A percentile compares a stretch with the other conserved stretches of the same genome.
These are phyloP conservation scores for Arachnomyces sp. DNA, from an alignment of 2,329 filamentous ascomycete genomes.

Conservation along the genomic window DNA sequence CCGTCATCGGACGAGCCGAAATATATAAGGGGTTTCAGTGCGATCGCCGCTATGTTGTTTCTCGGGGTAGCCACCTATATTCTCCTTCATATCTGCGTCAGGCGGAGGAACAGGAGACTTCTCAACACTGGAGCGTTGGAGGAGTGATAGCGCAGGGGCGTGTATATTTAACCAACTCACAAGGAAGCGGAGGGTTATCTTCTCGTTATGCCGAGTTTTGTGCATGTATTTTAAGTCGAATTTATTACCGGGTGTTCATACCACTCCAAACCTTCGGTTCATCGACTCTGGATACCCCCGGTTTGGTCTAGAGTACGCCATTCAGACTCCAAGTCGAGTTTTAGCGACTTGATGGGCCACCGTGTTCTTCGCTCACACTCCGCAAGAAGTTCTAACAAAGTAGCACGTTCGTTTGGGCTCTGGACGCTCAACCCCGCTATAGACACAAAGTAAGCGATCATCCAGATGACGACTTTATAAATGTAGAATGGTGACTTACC, in stretches of 20 bases:
- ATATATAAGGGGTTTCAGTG: conserved; percentile 39
- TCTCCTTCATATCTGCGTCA: conserved; percentile 20
- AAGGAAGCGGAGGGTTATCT: no score
- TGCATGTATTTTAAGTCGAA: no score
- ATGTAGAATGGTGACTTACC: no score
- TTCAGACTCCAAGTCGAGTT: conserved; percentile 19
- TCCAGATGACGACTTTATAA: no score
- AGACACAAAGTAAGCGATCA: no score
- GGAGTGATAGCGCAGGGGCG: no score
- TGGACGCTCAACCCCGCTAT: conserved; percentile 21
- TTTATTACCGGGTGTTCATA: no score
- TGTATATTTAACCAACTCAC: no score
- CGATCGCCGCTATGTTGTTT: conserved; percentile 27
- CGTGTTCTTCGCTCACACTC: conserved; percentile 14
- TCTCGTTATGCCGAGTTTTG: no score
- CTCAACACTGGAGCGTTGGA: no score
- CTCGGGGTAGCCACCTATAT: conserved; percentile 23
- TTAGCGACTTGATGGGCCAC: conserved; percentile 18
- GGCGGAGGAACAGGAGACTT: conserved; percentile 4
- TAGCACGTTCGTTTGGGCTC: conserved; percentile 17
- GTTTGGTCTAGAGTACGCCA: conserved; percentile 10
- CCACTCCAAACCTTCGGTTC: no score
- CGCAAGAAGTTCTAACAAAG: conserved; percentile 17
- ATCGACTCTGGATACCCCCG: no score
- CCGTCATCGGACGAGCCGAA: conserved; percentile 42